Evolutionary conservation across 495 filamentous ascomycete genomes (phyloP).

Genomic region (Aspergillus saccharolyticus): DNA sequence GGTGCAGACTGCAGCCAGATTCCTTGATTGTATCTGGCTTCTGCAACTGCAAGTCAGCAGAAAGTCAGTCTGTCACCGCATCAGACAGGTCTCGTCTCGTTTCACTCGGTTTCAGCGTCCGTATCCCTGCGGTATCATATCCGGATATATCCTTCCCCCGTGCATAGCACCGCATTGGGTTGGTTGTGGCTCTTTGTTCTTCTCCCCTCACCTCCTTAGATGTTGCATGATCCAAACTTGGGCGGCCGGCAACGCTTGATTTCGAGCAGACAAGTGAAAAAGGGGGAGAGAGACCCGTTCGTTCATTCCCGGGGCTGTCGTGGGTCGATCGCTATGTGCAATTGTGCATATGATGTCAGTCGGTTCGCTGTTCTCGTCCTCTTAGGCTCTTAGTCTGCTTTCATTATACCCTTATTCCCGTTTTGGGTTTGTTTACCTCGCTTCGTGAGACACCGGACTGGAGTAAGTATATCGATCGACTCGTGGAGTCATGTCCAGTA

Average conservation of each 20-base stretch:
- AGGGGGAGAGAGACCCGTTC: neutral
- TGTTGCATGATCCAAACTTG: neutral
- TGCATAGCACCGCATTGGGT: neutral
- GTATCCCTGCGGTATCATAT: neutral
- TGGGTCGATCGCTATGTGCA: neutral
- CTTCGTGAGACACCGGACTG: neutral
- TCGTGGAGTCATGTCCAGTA: neutral
- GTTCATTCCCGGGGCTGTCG: neutral
- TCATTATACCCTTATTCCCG: neutral
- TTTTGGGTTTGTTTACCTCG: neutral
- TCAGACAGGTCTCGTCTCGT: neutral
- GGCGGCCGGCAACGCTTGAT: neutral
- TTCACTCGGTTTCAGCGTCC: neutral
- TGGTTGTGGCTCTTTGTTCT: neutral
- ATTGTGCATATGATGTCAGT: neutral
- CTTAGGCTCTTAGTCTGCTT: neutral
- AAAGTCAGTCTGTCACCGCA: neutral
- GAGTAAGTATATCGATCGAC: neutral
- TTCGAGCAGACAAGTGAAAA: neutral
- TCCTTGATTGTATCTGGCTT: neutral
- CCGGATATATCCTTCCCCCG: neutral
- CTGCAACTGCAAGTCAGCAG: neutral
- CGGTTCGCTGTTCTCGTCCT: neutral
- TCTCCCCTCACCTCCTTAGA: neutral
- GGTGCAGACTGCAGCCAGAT: neutral